A percentile compares a stretch with the other conserved stretches of the same genome.
Evolutionary conservation across 495 filamentous ascomycete genomes (phyloP).

Genomic region (Penicillium diatomitis): DNA sequence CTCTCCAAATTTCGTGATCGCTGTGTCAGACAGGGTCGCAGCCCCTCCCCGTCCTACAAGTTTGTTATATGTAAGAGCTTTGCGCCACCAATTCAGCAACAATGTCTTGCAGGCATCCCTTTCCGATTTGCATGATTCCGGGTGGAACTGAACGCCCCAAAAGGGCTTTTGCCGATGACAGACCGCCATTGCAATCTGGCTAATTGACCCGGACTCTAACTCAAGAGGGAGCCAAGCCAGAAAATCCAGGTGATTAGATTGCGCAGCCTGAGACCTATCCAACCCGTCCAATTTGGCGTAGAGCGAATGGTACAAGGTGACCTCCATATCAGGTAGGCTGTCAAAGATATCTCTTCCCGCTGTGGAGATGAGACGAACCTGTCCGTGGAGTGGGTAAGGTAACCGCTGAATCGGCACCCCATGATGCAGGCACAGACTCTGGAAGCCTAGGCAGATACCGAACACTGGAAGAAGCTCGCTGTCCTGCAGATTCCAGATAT

Average conservation of each 20-base stretch:
- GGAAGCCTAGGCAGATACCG: slow-evolving; percentile 89
- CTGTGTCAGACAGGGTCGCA: slow-evolving; percentile 14
- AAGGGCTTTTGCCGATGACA: slow-evolving; percentile 65
- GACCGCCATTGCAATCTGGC: slow-evolving; percentile 65
- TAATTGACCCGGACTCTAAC: background rate
- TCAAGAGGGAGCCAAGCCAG: slow-evolving; percentile 31
- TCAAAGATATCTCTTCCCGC: slow-evolving; percentile 41
- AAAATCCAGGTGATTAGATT: slow-evolving; percentile 18
- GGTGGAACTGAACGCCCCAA: slow-evolving; percentile 91
- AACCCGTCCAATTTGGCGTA: slow-evolving; percentile 45
- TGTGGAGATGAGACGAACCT: slow-evolving; percentile 57
- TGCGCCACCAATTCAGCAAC: slow-evolving; percentile 68
- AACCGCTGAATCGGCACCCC: slow-evolving; percentile 58
- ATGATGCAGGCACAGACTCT: slow-evolving; percentile 62
- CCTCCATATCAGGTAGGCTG: slow-evolving; percentile 48
- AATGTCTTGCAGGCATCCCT: slow-evolving; percentile 54
- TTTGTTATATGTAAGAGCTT: slow-evolving; percentile 30
- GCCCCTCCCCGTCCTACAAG: slow-evolving; percentile 21
- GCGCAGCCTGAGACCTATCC: background rate
- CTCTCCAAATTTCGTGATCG: slow-evolving; percentile 17
- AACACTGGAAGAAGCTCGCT: slow-evolving; percentile 60
- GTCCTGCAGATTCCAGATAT: slow-evolving; percentile 60
- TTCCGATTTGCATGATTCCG: slow-evolving; percentile 82
- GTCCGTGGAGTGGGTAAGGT: slow-evolving; percentile 66
- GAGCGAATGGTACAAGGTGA: slow-evolving; percentile 84